A percentile compares a stretch with the other conserved stretches of the same genome.
phyloP scores from a whole-genome alignment of 179 eudicot species.

The Beta corolliflora region DNA sequence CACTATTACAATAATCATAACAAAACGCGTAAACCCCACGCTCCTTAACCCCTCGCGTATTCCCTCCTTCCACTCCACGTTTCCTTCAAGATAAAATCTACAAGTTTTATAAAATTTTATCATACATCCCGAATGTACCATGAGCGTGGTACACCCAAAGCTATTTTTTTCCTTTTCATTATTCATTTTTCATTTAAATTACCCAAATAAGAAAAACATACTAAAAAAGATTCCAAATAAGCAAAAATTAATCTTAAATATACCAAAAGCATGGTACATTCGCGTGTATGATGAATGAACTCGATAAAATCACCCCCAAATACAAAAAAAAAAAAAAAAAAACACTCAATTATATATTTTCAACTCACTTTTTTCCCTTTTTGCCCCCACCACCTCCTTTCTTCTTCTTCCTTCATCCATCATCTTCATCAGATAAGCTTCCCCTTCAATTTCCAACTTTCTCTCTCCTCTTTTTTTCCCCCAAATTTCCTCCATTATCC shows the following conservation, averaged over 20 bases:
- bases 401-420: not conserved
- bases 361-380: slow-evolving; percentile 1
- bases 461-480: not conserved
- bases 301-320: not conserved
- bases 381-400: not conserved
- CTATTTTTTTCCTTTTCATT: too few relatives aligned
- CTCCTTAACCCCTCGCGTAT: not conserved
- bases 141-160: too few relatives aligned
- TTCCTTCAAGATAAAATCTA: not conserved
- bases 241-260: too few relatives aligned
- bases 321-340: too few relatives aligned
- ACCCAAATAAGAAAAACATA: too few relatives aligned
- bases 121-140: too few relatives aligned
- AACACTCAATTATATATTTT: not conserved
- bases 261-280: too few relatives aligned
- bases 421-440: slow-evolving; percentile 9
- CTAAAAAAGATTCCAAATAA: too few relatives aligned
- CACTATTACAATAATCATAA: not conserved
- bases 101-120: too few relatives aligned
- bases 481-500: slow-evolving; percentile 16
- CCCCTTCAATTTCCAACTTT: not conserved
- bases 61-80: not conserved
- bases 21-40: not conserved
- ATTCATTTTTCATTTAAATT: too few relatives aligned
- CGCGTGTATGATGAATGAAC: too few relatives aligned